Conservation (phyloP, 768 basidiomycete species). For the Macrolepiota dolichaula region DNA sequence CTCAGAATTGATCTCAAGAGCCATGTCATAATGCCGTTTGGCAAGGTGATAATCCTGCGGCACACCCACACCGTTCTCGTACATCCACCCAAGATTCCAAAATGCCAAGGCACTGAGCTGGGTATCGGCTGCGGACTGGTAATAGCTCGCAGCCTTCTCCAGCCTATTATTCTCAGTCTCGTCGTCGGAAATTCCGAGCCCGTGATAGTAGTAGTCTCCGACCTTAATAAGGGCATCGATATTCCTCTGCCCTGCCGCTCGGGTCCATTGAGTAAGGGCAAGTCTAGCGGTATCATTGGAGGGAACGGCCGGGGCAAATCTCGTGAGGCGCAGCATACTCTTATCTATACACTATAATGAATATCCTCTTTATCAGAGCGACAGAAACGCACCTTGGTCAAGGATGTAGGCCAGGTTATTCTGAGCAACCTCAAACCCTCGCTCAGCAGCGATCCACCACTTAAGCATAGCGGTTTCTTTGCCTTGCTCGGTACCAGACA, state of each 20-base stretch:
- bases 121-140: slow-evolving; percentile 91
- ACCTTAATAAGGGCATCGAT: slow-evolving; percentile 98
- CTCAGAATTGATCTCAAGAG: slow-evolving; percentile 82
- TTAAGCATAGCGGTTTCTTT: slow-evolving; percentile 83
- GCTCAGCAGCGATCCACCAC: slow-evolving; percentile 95
- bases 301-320: slow-evolving; percentile 66
- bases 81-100: slow-evolving; percentile 99
- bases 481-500: slow-evolving; percentile 62
- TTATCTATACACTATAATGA: slow-evolving; percentile 43
- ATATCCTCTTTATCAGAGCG: background rate
- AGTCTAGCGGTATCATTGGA: slow-evolving; percentile 81
- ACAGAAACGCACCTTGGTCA: slow-evolving; percentile 69
- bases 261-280: slow-evolving; percentile 90
- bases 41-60: slow-evolving; percentile 95
- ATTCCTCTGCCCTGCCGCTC: slow-evolving; percentile 91
- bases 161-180: slow-evolving; percentile 55
- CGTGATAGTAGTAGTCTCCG: slow-evolving; percentile 95
- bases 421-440: slow-evolving; percentile 89
- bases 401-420: slow-evolving; percentile 92
- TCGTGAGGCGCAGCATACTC: slow-evolving; percentile 63
- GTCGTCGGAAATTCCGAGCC: slow-evolving; percentile 73
- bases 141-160: slow-evolving; percentile 92
- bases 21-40: slow-evolving; percentile 91
- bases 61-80: slow-evolving; percentile 93
- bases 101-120: slow-evolving; percentile 91